Conservation (phyloP, 768 basidiomycete species). For the Cantharellus anzutake region DNA sequence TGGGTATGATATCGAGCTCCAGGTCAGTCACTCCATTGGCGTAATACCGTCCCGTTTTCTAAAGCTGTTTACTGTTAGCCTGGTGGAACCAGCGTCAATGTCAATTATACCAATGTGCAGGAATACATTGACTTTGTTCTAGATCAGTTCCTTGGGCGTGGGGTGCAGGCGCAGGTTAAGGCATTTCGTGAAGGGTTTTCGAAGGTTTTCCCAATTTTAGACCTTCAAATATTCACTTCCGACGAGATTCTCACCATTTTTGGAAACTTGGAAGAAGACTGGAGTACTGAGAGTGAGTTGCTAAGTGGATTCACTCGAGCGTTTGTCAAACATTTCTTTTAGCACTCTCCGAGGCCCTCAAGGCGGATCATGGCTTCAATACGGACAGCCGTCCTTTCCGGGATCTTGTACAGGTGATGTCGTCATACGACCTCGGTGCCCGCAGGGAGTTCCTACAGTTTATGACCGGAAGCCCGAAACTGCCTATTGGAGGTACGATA, state of each 20-base stretch:
- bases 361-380: conserved; percentile 97
- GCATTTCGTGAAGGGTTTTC: conserved; percentile 92
- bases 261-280: conserved; percentile 95
- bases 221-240: conserved; percentile 80
- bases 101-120: conserved; percentile 74
- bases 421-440: conserved; percentile 48
- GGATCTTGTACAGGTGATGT: conserved; percentile 72
- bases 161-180: conserved; percentile 57
- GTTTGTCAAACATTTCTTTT: background rate
- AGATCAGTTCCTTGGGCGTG: conserved; percentile 72
- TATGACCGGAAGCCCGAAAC: conserved; percentile 90
- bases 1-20: conserved; percentile 84
- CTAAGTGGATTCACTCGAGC: background rate
- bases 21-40: conserved; percentile 28
- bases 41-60: background rate
- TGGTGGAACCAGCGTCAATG: conserved; percentile 56
- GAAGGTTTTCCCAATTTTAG: conserved; percentile 84
- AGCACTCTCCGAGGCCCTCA: conserved; percentile 81
- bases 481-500: conserved; percentile 79
- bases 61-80: conserved; percentile 26
- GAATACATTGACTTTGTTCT: conserved; percentile 80
- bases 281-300: conserved; percentile 71
- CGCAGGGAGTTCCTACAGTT: conserved; percentile 89
- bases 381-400: conserved; percentile 83
- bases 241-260: conserved; percentile 94